Percentiles rank a stretch among this genome's conserved stretches.
phyloP scores from a whole-genome alignment of 169 alveolate species.

The Eimeria necatrix region DNA sequence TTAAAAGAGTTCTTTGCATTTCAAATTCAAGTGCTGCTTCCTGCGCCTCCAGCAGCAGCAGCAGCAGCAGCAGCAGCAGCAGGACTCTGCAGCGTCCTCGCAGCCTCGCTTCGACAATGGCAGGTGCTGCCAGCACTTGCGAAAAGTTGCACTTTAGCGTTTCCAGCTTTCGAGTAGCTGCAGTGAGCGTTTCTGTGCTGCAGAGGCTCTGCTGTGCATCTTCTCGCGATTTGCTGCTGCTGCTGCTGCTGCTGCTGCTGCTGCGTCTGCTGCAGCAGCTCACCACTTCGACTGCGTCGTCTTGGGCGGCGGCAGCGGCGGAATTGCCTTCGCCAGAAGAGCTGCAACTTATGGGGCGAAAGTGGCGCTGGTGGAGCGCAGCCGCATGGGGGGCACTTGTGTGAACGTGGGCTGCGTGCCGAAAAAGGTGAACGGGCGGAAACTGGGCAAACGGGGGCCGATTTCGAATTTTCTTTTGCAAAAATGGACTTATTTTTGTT shows the following conservation, averaged over 20 bases:
- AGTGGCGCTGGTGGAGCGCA: constrained; percentile 92
- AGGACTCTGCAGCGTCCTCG: no score
- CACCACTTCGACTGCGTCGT: constrained; percentile 80
- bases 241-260: background rate
- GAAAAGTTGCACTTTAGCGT: background rate
- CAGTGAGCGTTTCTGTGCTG: background rate
- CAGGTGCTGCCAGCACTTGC: background rate
- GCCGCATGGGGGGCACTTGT: constrained; percentile 96
- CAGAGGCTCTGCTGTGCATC: no score
- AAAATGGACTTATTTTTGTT: constrained; percentile 63
- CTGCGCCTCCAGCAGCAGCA: no score
- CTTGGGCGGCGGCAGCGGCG: constrained; percentile 85
- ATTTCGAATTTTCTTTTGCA: constrained; percentile 81
- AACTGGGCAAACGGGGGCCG: constrained; percentile 81
- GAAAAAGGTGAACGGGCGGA: constrained; percentile 90
- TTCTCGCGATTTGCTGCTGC: no score
- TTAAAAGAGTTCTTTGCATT: no score
- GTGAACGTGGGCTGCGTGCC: constrained; percentile 98
- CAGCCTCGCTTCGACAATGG: background rate
- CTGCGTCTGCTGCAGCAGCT: background rate
- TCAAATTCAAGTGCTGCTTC: no score
- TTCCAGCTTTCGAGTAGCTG: background rate
- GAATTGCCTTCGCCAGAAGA: constrained; percentile 82
- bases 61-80: no score
- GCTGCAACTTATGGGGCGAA: constrained; percentile 86